phyloP scores from a whole-genome alignment of 352 stramenopile genomes.

The Peronospora destructor region DNA sequence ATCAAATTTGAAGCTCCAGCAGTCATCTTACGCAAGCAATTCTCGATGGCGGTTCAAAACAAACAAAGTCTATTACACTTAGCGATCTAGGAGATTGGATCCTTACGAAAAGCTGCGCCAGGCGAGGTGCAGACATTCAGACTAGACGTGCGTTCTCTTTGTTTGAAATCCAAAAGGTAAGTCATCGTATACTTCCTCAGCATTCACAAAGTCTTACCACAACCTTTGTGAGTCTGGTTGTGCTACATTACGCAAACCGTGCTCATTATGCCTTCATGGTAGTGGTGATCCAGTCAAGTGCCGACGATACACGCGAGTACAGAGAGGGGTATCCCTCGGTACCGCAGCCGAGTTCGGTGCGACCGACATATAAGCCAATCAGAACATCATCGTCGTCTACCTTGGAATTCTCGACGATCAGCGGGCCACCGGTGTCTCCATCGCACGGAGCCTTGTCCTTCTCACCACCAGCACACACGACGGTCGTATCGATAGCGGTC shows the following conservation, averaged over 20 bases:
- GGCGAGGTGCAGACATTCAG: too few relatives aligned
- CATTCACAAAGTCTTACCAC: too few relatives aligned
- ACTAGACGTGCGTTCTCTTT: too few relatives aligned
- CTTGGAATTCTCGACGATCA: constrained; percentile 22
- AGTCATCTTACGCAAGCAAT: too few relatives aligned
- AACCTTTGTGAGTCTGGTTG: too few relatives aligned
- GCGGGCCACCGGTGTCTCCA: constrained; percentile 28
- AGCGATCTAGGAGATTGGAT: too few relatives aligned
- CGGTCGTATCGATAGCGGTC: constrained; percentile 14
- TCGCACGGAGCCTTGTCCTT: constrained; percentile 26
- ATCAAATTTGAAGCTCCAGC: too few relatives aligned
- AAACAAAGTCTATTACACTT: too few relatives aligned
- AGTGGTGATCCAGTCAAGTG: constrained; percentile 28
- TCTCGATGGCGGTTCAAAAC: too few relatives aligned
- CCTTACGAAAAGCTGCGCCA: too few relatives aligned
- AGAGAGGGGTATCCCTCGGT: constrained; percentile 35
- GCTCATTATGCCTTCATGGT: background rate
- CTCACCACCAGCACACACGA: constrained; percentile 25
- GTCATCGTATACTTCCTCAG: too few relatives aligned
- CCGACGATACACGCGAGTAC: constrained; percentile 45
- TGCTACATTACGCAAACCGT: background rate
- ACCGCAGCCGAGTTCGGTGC: constrained; percentile 29
- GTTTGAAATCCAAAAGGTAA: too few relatives aligned
- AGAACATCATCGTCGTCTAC: constrained; percentile 32
- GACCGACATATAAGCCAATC: constrained; percentile 42